Evolutionary conservation across 495 filamentous ascomycete genomes (phyloP).

Genomic region (Aspergillus hancockii): DNA sequence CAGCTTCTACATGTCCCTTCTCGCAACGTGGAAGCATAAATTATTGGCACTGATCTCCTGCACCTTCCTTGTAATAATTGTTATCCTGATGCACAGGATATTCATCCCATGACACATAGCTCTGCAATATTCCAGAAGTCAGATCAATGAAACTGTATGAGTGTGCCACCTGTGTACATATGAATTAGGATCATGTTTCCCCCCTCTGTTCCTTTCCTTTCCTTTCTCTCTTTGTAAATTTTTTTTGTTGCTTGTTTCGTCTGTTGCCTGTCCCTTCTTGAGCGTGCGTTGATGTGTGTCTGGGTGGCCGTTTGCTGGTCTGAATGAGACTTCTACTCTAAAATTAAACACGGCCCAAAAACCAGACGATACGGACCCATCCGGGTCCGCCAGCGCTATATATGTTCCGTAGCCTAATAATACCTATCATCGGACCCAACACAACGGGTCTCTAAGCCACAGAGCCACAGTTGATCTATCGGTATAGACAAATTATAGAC

Average conservation of each 20-base stretch:
- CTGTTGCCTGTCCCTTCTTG: neutral
- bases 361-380: neutral
- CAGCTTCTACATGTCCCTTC: neutral
- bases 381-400: neutral
- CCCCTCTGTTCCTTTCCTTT: too few relatives aligned
- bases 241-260: neutral
- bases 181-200: too few relatives aligned
- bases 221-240: neutral
- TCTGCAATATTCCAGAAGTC: too few relatives aligned
- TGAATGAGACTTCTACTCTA: neutral
- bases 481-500: neutral
- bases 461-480: slow-evolving; percentile 5
- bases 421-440: neutral
- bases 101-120: too few relatives aligned
- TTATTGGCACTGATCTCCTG: too few relatives aligned
- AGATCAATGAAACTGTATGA: too few relatives aligned
- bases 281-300: neutral
- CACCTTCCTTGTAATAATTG: too few relatives aligned
- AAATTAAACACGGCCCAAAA: neutral
- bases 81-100: too few relatives aligned
- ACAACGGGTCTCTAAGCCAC: neutral
- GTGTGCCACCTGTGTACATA: too few relatives aligned
- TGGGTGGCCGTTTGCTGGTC: neutral
- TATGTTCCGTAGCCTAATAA: neutral
- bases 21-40: too few relatives aligned